A percentile compares a stretch with the other conserved stretches of the same genome.
Conservation (phyloP, 2,329 filamentous ascomycete genomes). For the Pezicula neosporulosa region DNA sequence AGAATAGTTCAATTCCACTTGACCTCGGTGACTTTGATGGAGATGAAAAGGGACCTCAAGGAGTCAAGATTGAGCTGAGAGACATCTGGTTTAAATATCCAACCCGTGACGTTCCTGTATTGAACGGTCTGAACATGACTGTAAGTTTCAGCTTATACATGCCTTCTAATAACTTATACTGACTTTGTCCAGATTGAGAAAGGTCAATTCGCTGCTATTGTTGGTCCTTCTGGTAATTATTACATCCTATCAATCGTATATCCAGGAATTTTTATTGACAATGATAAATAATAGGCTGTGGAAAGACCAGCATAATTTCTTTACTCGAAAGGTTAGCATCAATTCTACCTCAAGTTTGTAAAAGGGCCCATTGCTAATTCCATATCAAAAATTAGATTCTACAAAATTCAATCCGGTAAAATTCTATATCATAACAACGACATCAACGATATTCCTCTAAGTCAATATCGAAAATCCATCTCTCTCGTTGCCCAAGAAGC, state of each 20-base stretch:
- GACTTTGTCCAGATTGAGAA: conserved; percentile 37
- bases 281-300: conserved; percentile 37
- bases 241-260: not conserved
- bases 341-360: not conserved
- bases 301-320: conserved; percentile 69
- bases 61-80: conserved; percentile 50
- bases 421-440: conserved; percentile 60
- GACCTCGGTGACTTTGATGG: conserved; percentile 18
- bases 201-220: conserved; percentile 68
- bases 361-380: not conserved
- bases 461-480: conserved; percentile 59
- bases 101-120: conserved; percentile 48
- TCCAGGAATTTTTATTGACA: not conserved
- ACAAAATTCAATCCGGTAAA: conserved; percentile 54
- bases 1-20: not conserved
- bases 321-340: conserved; percentile 48
- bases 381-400: conserved; percentile 43
- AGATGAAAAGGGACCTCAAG: conserved; percentile 18
- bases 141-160: not conserved
- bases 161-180: not conserved
- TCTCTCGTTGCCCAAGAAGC: conserved; percentile 72
- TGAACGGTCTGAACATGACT: conserved; percentile 55
- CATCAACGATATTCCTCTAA: conserved; percentile 53
- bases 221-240: conserved; percentile 57
- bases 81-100: conserved; percentile 56